phyloP scores from a whole-genome alignment of 345 rosid genomes.

The Hevea brasiliensis region DNA sequence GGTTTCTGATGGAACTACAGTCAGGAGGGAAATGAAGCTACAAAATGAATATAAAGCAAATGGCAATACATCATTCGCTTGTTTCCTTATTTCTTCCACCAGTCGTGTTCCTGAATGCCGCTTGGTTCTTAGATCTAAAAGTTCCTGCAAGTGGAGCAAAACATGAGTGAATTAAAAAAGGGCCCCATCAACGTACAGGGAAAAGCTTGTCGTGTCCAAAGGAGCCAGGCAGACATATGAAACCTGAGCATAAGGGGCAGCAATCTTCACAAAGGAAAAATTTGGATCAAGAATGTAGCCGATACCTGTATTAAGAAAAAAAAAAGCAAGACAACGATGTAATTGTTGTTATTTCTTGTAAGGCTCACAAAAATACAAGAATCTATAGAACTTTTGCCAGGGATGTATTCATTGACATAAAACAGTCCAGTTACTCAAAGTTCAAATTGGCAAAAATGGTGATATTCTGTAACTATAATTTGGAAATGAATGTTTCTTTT shows the following conservation, averaged over 20 bases:
- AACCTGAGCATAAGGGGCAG: constrained; percentile 96
- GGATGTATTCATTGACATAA: background rate
- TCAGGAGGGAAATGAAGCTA: background rate
- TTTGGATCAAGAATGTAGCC: constrained; percentile 81
- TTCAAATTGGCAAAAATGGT: background rate
- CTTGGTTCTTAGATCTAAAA: constrained; percentile 62
- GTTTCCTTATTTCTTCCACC: constrained; percentile 79
- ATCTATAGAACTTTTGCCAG: background rate
- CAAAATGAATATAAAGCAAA: background rate
- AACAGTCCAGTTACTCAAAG: background rate
- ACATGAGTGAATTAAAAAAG: constrained; percentile 2
- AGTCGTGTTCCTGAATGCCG: constrained; percentile 56
- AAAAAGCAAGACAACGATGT: background rate
- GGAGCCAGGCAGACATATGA: constrained; percentile 4
- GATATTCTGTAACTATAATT: background rate
- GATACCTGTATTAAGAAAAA: constrained; percentile 53
- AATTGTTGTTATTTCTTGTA: background rate
- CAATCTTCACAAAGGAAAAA: constrained; percentile 80
- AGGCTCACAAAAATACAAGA: background rate
- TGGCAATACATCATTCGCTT: constrained; percentile 73
- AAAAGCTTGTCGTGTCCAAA: background rate
- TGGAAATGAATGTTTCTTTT: constrained; percentile 1
- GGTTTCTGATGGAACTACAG: background rate
- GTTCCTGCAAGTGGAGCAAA: constrained; percentile 55
- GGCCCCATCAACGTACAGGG: background rate